A percentile compares a stretch with the other conserved stretches of the same genome.
Evolutionary conservation across 2,329 filamentous ascomycete genomes (phyloP).

Genomic region (Monosporascus cannonballus): DNA sequence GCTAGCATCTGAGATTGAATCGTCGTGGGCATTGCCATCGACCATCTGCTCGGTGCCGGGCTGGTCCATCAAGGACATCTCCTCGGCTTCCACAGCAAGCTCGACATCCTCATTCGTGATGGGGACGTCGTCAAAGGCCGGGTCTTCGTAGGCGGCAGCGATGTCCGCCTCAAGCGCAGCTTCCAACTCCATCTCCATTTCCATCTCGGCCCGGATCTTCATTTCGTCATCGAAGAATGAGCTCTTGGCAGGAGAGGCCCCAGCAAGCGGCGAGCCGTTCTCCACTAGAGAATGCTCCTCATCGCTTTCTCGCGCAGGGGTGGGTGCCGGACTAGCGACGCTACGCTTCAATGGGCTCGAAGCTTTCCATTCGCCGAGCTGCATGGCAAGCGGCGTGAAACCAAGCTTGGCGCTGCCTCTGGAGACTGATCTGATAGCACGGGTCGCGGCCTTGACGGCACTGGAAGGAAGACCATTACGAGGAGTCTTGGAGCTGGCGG

Average conservation of each 20-base stretch:
- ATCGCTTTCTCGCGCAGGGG: slow-evolving; percentile 12
- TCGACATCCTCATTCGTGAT: slow-evolving; percentile 51
- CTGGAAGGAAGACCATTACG: slow-evolving; percentile 17
- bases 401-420: slow-evolving; percentile 34
- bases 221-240: slow-evolving; percentile 60
- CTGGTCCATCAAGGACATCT: slow-evolving; percentile 50
- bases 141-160: slow-evolving; percentile 28
- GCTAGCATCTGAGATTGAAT: slow-evolving; percentile 52
- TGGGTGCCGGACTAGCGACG: slow-evolving; percentile 19
- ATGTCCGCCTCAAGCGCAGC: slow-evolving; percentile 28
- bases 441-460: slow-evolving; percentile 21
- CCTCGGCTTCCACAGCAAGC: slow-evolving; percentile 52
- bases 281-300: slow-evolving; percentile 22
- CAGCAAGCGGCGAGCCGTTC: slow-evolving; percentile 16
- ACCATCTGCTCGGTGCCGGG: slow-evolving; percentile 30
- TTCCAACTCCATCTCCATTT: slow-evolving; percentile 28
- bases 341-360: slow-evolving; percentile 45
- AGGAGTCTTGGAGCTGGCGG: slow-evolving; percentile 17
- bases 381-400: slow-evolving; percentile 58
- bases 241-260: slow-evolving; percentile 35
- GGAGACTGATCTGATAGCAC: slow-evolving; percentile 24
- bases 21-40: slow-evolving; percentile 33
- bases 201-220: slow-evolving; percentile 32
- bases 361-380: slow-evolving; percentile 58
- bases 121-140: slow-evolving; percentile 39